Percentiles rank a stretch among this genome's conserved stretches.
Conservation (phyloP, 2,329 filamentous ascomycete genomes). For the Ambrosiella cleistominuta region DNA sequence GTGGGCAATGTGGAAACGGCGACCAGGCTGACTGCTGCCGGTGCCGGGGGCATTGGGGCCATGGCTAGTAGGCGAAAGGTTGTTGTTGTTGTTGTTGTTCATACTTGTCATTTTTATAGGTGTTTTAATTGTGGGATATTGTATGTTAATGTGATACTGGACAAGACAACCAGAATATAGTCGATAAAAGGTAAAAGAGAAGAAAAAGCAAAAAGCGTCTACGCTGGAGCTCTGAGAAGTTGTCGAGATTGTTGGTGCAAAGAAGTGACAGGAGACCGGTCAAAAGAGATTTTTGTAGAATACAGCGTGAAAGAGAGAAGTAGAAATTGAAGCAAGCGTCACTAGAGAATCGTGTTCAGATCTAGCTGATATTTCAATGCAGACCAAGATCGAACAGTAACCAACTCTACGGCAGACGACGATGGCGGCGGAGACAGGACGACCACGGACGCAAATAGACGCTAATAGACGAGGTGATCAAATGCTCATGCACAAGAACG, state of each 20-base stretch:
- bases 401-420: not conserved
- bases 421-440: not conserved
- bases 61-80: conserved; percentile 36
- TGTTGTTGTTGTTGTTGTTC: conserved; percentile 17
- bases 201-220: conserved; percentile 4
- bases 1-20: conserved; percentile 92
- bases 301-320: conserved; percentile 2
- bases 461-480: too few species aligned
- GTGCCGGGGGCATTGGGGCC: conserved; percentile 21
- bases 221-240: not conserved
- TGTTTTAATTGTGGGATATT: not conserved
- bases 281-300: not conserved
- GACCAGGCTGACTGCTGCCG: conserved; percentile 35
- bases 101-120: not conserved
- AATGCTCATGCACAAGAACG: too few species aligned
- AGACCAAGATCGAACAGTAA: not conserved
- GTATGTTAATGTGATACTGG: not conserved
- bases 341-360: not conserved
- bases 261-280: not conserved
- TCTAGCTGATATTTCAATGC: not conserved
- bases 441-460: not conserved
- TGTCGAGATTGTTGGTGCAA: conserved; percentile 1
- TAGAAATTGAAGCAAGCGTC: not conserved
- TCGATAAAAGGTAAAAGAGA: conserved; percentile 1
- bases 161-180: not conserved